A percentile compares a stretch with the other conserved stretches of the same genome.
Evolutionary conservation across 306 rosid genomes (phyloP).

Genomic region (Glycine soja): DNA sequence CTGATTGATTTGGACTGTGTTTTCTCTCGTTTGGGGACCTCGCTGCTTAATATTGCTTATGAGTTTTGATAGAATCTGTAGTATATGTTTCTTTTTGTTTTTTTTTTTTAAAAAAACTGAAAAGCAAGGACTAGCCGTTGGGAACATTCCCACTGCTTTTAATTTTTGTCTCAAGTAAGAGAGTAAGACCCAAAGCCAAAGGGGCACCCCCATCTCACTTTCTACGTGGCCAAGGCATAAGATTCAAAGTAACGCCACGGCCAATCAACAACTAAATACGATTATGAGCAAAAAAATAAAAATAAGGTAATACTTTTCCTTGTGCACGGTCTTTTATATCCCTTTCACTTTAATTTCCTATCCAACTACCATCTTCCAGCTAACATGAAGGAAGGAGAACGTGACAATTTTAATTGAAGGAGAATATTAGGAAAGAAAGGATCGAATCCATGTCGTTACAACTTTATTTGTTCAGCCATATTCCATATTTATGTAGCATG

Average conservation of each 20-base stretch:
- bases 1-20: constrained; percentile 52
- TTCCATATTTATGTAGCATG: background rate
- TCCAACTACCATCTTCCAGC: constrained; percentile 35
- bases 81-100: constrained; percentile 28
- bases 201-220: constrained; percentile 43
- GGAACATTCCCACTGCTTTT: constrained; percentile 69
- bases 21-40: constrained; percentile 50
- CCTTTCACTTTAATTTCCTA: constrained; percentile 39
- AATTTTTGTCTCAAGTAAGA: constrained; percentile 56
- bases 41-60: constrained; percentile 5
- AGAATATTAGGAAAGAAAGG: background rate
- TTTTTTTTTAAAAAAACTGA: constrained; percentile 42
- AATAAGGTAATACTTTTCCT: constrained; percentile 36
- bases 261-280: background rate
- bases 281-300: background rate
- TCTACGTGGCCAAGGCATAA: constrained; percentile 54
- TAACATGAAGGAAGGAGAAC: background rate
- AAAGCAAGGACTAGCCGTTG: constrained; percentile 64
- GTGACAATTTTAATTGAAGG: background rate
- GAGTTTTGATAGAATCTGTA: constrained; percentile 46
- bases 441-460: constrained; percentile 1
- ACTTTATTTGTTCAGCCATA: background rate
- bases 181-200: background rate
- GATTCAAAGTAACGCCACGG: constrained; percentile 62
- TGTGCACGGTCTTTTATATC: constrained; percentile 33